Percentiles rank a stretch among this genome's conserved stretches.
These are phyloP conservation scores for Iberis pinnata DNA, from an alignment of 345 rosid genomes.

Conservation along the genomic window DNA sequence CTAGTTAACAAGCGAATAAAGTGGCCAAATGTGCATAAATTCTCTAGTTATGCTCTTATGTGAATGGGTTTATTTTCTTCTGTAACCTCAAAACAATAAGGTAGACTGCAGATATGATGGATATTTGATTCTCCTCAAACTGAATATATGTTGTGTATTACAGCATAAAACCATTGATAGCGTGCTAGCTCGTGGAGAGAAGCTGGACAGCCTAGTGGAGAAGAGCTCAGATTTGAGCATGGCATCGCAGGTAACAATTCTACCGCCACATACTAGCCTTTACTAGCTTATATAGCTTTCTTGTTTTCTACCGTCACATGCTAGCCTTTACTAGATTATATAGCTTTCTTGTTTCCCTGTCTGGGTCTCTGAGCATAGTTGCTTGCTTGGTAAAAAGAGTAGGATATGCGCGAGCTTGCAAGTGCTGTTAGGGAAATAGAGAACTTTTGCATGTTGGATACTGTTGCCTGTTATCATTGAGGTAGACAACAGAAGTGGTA, in stretches of 20 bases:
- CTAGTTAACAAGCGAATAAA: too few species aligned
- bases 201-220: slow-evolving; percentile 90
- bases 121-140: not conserved
- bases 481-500: not conserved
- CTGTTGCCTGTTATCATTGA: too few species aligned
- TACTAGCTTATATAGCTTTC: not conserved
- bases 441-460: slow-evolving; percentile 2
- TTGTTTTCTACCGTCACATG: too few species aligned
- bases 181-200: slow-evolving; percentile 95
- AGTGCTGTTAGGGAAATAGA: too few species aligned
- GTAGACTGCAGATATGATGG: not conserved
- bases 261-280: not conserved
- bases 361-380: too few species aligned
- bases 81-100: not conserved
- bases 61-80: not conserved
- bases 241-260: slow-evolving; percentile 74
- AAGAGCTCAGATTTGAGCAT: slow-evolving; percentile 97
- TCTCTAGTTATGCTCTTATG: too few species aligned
- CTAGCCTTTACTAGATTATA: too few species aligned
- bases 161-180: slow-evolving; percentile 99
- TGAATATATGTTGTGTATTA: slow-evolving; percentile 13
- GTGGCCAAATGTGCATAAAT: too few species aligned
- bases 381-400: too few species aligned
- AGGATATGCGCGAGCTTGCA: too few species aligned
- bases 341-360: too few species aligned